Evolutionary conservation across 805 yeast species (phyloP).

Genomic region (Nakazawaea sp.): DNA sequence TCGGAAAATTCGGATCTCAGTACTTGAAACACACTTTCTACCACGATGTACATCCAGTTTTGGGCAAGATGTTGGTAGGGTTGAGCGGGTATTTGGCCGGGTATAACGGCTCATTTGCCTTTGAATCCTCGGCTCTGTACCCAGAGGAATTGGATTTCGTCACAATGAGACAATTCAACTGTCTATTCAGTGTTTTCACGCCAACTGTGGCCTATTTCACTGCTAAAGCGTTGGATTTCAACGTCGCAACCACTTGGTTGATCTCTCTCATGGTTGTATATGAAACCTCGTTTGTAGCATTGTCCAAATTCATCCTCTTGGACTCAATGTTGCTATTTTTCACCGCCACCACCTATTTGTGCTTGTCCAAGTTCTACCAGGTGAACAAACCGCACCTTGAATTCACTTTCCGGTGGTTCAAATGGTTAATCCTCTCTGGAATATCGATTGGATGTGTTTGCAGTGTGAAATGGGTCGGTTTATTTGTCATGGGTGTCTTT

Average conservation of each 20-base stretch:
- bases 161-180: slow-evolving; percentile 68
- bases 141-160: slow-evolving; percentile 68
- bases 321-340: slow-evolving; percentile 75
- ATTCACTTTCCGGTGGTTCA: slow-evolving; percentile 33
- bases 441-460: slow-evolving; percentile 75
- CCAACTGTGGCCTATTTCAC: slow-evolving; percentile 70
- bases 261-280: slow-evolving; percentile 56
- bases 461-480: slow-evolving; percentile 82
- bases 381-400: slow-evolving; percentile 31
- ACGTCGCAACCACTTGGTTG: slow-evolving; percentile 46
- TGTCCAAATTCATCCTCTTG: slow-evolving; percentile 67
- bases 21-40: slow-evolving; percentile 75
- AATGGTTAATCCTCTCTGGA: slow-evolving; percentile 60
- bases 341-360: slow-evolving; percentile 61
- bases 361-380: slow-evolving; percentile 49
- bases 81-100: slow-evolving; percentile 76
- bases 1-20: slow-evolving; percentile 81
- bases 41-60: slow-evolving; percentile 84
- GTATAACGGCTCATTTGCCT: slow-evolving; percentile 83
- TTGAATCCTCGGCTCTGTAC: slow-evolving; percentile 74
- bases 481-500: slow-evolving; percentile 54
- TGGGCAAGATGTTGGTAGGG: slow-evolving; percentile 77
- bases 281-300: slow-evolving; percentile 62
- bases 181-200: slow-evolving; percentile 57
- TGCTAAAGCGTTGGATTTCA: slow-evolving; percentile 50